phyloP scores from a whole-genome alignment of 2,329 filamentous ascomycete species.

The Cadophora sp. region DNA sequence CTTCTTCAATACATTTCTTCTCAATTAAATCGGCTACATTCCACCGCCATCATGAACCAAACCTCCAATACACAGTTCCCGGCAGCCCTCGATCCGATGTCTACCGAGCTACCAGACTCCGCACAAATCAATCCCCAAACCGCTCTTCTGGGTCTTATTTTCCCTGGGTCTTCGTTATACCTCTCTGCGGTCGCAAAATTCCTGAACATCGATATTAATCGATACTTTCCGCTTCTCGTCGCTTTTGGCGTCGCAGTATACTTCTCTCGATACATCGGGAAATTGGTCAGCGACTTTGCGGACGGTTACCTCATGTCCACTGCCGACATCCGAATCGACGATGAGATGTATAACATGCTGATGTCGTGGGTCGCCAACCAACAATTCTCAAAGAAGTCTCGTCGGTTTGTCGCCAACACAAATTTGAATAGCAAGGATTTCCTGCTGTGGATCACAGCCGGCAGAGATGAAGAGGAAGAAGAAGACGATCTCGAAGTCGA shows the following conservation, averaged over 20 bases:
- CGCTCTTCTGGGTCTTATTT: conserved; percentile 62
- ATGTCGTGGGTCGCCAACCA: conserved; percentile 74
- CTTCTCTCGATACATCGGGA: conserved; percentile 57
- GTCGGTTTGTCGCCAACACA: conserved; percentile 70
- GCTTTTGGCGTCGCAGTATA: conserved; percentile 56
- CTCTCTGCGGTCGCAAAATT: conserved; percentile 61
- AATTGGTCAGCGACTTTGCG: background rate
- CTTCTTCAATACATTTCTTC: background rate
- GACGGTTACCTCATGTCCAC: conserved; percentile 66
- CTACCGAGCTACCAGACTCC: conserved; percentile 20
- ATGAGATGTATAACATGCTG: conserved; percentile 76
- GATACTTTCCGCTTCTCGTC: conserved; percentile 66
- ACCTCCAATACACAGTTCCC: conserved; percentile 17
- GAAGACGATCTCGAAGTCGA: conserved; percentile 47
- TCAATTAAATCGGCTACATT: background rate
- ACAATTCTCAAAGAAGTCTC: conserved; percentile 63
- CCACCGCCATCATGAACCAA: conserved; percentile 27
- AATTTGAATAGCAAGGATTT: conserved; percentile 61
- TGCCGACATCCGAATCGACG: conserved; percentile 70
- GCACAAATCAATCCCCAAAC: conserved; percentile 45
- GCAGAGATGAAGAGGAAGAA: conserved; percentile 54
- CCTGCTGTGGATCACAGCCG: conserved; percentile 52
- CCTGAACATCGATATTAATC: conserved; percentile 65
- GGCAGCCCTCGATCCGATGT: conserved; percentile 2
- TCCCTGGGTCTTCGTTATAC: conserved; percentile 69